Evolutionary conservation across 345 rosid genomes (phyloP).

Genomic region (Bruguiera gymnorhiza): DNA sequence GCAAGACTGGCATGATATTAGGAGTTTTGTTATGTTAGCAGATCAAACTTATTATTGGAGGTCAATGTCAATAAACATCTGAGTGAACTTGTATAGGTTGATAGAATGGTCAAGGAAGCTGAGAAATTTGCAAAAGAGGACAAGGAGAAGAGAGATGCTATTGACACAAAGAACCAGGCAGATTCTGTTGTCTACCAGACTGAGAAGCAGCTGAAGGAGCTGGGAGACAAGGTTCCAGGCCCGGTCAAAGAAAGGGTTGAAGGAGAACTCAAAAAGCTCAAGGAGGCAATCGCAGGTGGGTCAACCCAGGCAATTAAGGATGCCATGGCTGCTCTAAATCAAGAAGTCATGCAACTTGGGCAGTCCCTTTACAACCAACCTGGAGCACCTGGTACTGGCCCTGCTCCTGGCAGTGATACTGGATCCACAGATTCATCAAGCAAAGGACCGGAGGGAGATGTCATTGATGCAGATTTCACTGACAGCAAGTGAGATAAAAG

Average conservation of each 20-base stretch:
- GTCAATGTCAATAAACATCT: background rate
- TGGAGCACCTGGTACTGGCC: constrained; percentile 53
- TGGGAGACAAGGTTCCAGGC: constrained; percentile 80
- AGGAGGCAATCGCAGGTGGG: constrained; percentile 67
- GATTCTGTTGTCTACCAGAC: constrained; percentile 86
- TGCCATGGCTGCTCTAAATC: constrained; percentile 79
- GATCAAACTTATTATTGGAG: background rate
- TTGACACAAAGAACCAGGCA: constrained; percentile 97
- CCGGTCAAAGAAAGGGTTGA: constrained; percentile 86
- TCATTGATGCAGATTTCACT: constrained; percentile 84
- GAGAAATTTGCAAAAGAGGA: constrained; percentile 86
- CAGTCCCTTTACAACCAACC: constrained; percentile 90
- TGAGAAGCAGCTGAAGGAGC: constrained; percentile 89
- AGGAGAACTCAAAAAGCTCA: constrained; percentile 74
- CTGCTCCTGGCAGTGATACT: constrained; percentile 53
- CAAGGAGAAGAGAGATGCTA: constrained; percentile 92
- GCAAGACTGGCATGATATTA: no score
- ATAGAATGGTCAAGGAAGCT: constrained; percentile 84
- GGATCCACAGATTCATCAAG: constrained; percentile 52
- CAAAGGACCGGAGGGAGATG: constrained; percentile 81
- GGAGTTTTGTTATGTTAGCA: no score
- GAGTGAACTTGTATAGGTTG: constrained; percentile 49
- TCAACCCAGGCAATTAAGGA: constrained; percentile 76
- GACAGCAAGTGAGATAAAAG: constrained; percentile 63
- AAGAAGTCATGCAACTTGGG: constrained; percentile 94